Base-by-base conservation (phyloP, 2,329 filamentous ascomycete species). In the Hypoxylon sp. region DNA sequence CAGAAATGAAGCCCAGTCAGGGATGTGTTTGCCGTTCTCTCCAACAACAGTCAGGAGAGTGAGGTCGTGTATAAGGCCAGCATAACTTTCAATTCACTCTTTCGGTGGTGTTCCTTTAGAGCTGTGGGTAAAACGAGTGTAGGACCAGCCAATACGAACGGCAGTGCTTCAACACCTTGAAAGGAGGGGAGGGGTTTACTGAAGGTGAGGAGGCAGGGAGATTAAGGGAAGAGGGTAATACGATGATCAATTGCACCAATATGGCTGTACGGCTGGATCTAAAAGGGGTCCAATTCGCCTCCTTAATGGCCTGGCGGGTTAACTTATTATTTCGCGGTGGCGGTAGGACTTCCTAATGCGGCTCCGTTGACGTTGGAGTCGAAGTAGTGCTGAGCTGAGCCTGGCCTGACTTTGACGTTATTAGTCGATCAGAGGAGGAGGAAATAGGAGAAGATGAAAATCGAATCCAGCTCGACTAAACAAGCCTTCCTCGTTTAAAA, bases 81-180 rank as follows among this genome's bases (percentile, higher is more conserved):
- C 51, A 55, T 51, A 37, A 45, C 34, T 19, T 44, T 32, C 25
- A 32, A 27, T 29, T 34, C 32, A 46, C 23, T 42, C 21, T 32
- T 20, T 36, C 31, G 11, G 16, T 30, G 29, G 13, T 15, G 23
- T 36, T 49, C 7, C 36, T n/a, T 41, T 20, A 21, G 12, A 29
- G 40, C 41, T 25, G 23, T 19, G 21, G 26, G 31, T 45, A 45
- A 55, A 57, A 58, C 51, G 55, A 58, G 32, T 35, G 55, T 55
- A 45, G 32, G 35, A 44, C 47, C 51, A 45, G 38, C 38, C 37
- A 48, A 42, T 42, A 21, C 30, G n/a, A n/a, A n/a, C n/a, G n/a
- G n/a, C n/a, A n/a, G n/a, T n/a, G n/a, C n/a, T n/a, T n/a, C 16
- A 20, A 27, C 23, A 26, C 25, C 11, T 17, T 7, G 26, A 44